Evolutionary conservation across 257 asterid genomes (phyloP).

Genomic region (Solanum dulcamara): DNA sequence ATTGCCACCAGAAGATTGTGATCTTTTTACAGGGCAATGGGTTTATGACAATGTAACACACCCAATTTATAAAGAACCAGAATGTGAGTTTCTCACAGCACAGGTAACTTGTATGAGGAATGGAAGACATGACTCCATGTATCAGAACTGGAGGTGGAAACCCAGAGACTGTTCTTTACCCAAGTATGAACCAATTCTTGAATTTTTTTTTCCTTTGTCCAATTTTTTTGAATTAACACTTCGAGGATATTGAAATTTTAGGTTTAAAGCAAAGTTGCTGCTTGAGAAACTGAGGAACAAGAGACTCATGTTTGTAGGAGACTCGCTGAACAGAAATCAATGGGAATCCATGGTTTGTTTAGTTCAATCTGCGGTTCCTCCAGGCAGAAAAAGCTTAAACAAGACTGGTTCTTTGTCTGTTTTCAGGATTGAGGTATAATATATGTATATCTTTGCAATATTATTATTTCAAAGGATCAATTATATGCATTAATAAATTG

Average conservation of each 20-base stretch:
- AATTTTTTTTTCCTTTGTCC: not conserved
- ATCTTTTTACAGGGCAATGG: slow-evolving; percentile 64
- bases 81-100: slow-evolving; percentile 63
- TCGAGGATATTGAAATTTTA: not conserved
- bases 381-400: slow-evolving; percentile 50
- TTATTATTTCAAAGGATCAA: too few species aligned
- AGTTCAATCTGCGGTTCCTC: slow-evolving; percentile 48
- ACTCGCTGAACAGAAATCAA: slow-evolving; percentile 67
- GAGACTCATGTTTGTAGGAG: slow-evolving; percentile 86
- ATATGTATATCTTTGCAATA: too few species aligned
- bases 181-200: slow-evolving; percentile 21
- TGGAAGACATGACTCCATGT: slow-evolving; percentile 56
- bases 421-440: slow-evolving; percentile 70
- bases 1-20: slow-evolving; percentile 57
- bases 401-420: slow-evolving; percentile 67
- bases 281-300: slow-evolving; percentile 74
- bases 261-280: slow-evolving; percentile 57
- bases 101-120: slow-evolving; percentile 77
- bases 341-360: slow-evolving; percentile 90
- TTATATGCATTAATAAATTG: too few species aligned
- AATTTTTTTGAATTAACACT: not conserved
- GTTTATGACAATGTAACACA: slow-evolving; percentile 44
- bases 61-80: slow-evolving; percentile 56
- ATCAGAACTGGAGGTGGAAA: slow-evolving; percentile 89
- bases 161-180: slow-evolving; percentile 84